A percentile compares a stretch with the other conserved stretches of the same genome.
Evolutionary conservation across 495 filamentous ascomycete genomes (phyloP).

Genomic region (Penicillium bialowiezense): DNA sequence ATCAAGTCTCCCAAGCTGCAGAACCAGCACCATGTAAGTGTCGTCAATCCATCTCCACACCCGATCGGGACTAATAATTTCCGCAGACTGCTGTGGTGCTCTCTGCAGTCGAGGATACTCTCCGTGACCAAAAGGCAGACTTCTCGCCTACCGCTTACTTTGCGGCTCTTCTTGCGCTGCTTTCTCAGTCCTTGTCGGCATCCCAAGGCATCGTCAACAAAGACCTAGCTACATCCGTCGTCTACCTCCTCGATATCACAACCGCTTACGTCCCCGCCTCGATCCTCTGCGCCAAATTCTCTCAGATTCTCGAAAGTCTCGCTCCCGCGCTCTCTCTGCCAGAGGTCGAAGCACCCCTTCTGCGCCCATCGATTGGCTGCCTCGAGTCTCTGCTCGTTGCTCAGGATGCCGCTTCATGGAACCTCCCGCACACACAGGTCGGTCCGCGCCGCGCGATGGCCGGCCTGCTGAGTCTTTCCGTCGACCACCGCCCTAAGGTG

Average conservation of each 20-base stretch:
- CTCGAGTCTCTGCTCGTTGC: constrained; percentile 83
- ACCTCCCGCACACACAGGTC: constrained; percentile 74
- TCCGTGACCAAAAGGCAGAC: constrained; percentile 79
- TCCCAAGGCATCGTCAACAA: constrained; percentile 68
- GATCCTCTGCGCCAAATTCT: constrained; percentile 87
- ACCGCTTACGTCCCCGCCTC: constrained; percentile 78
- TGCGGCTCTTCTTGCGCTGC: constrained; percentile 87
- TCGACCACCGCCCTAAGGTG: constrained; percentile 92
- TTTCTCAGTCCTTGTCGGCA: constrained; percentile 68
- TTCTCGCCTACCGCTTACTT: constrained; percentile 89
- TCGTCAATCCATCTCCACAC: constrained; percentile 8
- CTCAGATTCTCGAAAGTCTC: constrained; percentile 82
- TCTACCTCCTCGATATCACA: constrained; percentile 92
- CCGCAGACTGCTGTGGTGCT: constrained; percentile 83
- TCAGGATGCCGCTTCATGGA: constrained; percentile 86
- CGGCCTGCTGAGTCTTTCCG: constrained; percentile 76
- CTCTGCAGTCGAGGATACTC: constrained; percentile 85
- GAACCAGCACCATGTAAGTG: constrained; percentile 82
- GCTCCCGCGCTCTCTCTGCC: constrained; percentile 74
- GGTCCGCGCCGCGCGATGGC: constrained; percentile 86
- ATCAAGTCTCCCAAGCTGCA: constrained; percentile 95
- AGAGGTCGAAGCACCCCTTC: constrained; percentile 83
- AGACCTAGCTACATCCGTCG: constrained; percentile 79
- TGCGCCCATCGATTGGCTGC: constrained; percentile 87
- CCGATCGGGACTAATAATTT: constrained; percentile 5